Percentiles rank a stretch among this genome's conserved stretches.
Evolutionary conservation across 1,139 yeast species (phyloP).

Genomic region (Yamadazyma sp.): DNA sequence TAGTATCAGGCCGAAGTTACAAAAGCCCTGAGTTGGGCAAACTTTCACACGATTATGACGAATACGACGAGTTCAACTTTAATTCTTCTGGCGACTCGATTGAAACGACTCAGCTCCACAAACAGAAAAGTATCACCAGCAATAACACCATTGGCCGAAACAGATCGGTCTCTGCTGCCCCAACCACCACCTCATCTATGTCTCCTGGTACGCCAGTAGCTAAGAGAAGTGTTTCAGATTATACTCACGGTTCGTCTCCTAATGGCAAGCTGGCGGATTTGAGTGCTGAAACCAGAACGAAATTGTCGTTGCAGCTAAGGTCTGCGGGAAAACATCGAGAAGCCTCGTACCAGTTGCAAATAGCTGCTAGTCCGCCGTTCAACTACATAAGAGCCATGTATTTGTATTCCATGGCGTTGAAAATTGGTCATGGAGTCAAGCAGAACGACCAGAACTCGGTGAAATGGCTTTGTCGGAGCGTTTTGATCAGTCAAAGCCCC

Average conservation of each 20-base stretch:
- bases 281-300: conserved; percentile 47
- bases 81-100: conserved; percentile 13
- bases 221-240: conserved; percentile 17
- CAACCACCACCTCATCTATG: conserved; percentile 3
- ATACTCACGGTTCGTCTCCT: conserved; percentile 8
- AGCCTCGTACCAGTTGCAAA: conserved; percentile 66
- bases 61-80: conserved; percentile 19
- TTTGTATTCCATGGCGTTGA: conserved; percentile 65
- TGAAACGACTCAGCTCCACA: not conserved
- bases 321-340: conserved; percentile 63
- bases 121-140: not conserved
- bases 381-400: conserved; percentile 63
- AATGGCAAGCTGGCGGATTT: conserved; percentile 17
- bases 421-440: conserved; percentile 71
- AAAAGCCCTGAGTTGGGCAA: conserved; percentile 4
- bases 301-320: conserved; percentile 54
- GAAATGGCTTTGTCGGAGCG: conserved; percentile 55
- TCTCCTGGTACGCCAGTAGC: conserved; percentile 7
- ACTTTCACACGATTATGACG: conserved; percentile 7
- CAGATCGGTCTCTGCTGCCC: conserved; percentile 11
- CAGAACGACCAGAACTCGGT: conserved; percentile 58
- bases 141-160: conserved; percentile 2
- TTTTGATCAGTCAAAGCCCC: conserved; percentile 18
- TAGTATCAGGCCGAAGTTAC: conserved; percentile 14
- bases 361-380: conserved; percentile 60